A percentile compares a stretch with the other conserved stretches of the same genome.
phyloP scores from a whole-genome alignment of 495 filamentous ascomycete genomes.

The Extremus antarcticus region DNA sequence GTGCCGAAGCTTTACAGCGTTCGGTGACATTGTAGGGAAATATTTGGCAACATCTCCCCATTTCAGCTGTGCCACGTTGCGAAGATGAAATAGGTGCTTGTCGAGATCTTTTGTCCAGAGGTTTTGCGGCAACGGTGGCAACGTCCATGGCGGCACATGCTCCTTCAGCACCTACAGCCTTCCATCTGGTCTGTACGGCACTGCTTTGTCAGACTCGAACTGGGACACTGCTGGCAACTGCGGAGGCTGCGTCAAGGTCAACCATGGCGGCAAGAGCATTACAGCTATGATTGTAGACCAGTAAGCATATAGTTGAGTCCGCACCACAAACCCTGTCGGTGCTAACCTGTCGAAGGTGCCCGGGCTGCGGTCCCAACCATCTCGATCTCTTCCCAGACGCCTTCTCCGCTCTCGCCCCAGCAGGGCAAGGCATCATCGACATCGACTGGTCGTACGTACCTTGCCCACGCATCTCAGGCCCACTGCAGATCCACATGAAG shows the following conservation, averaged over 20 bases:
- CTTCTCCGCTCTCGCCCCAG: conserved; percentile 38
- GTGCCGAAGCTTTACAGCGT: neutral
- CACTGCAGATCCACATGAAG: conserved; percentile 42
- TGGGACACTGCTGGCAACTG: conserved; percentile 46
- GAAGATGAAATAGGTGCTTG: neutral
- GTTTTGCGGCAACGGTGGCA: conserved; percentile 35
- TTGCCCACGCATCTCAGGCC: conserved; percentile 42
- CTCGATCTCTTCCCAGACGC: conserved; percentile 50
- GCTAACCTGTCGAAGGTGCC: no score
- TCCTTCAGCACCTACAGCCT: conserved; percentile 49
- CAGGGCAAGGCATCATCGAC: conserved; percentile 42
- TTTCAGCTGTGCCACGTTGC: neutral
- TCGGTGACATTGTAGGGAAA: neutral
- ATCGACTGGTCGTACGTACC: conserved; percentile 42
- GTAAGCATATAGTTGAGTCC: no score
- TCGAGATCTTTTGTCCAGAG: neutral
- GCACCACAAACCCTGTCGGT: no score
- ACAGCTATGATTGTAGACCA: conserved; percentile 46
- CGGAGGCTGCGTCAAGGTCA: conserved; percentile 47
- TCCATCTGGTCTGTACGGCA: conserved; percentile 42
- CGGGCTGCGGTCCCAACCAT: conserved; percentile 43
- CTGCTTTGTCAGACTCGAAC: conserved; percentile 40
- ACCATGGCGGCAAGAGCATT: conserved; percentile 44
- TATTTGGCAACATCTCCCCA: neutral
- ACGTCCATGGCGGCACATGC: conserved; percentile 46